Base-by-base conservation (phyloP, 2,329 filamentous ascomycete species). In the Hypoxylon sp. region DNA sequence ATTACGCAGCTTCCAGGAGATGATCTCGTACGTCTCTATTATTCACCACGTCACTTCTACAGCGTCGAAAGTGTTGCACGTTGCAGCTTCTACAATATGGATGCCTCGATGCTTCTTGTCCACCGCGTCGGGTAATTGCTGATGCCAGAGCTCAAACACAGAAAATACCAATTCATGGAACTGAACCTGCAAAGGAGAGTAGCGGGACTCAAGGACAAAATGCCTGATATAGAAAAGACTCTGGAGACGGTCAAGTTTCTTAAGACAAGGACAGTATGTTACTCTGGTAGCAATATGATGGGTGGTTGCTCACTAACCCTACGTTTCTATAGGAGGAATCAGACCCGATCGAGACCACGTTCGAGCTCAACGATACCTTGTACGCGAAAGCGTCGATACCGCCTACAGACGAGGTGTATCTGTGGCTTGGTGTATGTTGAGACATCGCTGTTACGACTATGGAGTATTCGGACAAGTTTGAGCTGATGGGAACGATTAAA, bases 131-230 rank as follows among this genome's bases (percentile, higher is more conserved):
- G 40, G 53, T 14, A 17, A 59, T 50, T 40, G 56, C 67, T 66
- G 44, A 63, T 58, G 30, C 64, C 50, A n/a, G 31, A 30, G 8
- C 30, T 37, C 71, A 71, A 44, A 74, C 70, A 50, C 79, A 97
- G 94, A 75, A 99, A 99, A 87, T 99, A 99, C 84, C 96, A 98
- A 81, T 99, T 98, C 83, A 99, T 99, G 96, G 94, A 98, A 83
- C 86, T 92, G 79, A 98, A 97, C 81, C 92, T 96, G 66, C 92
- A 97, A 80, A 88, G 94, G 71, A 89, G 96, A 53, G 91, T 92
- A 59, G 85, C 87, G 3, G 94, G 95, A 1, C 84, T 99, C 62
- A 92, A 91, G 77, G 95, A 98, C 78, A 99, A 98, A 85, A 94
- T 99, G 73, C 96, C 96, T 0, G 96, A 99, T 79, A 98, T 99